Percentiles rank a stretch among this genome's conserved stretches.
phyloP scores from a whole-genome alignment of 148 eudicot species.

The Camellia japonica region DNA sequence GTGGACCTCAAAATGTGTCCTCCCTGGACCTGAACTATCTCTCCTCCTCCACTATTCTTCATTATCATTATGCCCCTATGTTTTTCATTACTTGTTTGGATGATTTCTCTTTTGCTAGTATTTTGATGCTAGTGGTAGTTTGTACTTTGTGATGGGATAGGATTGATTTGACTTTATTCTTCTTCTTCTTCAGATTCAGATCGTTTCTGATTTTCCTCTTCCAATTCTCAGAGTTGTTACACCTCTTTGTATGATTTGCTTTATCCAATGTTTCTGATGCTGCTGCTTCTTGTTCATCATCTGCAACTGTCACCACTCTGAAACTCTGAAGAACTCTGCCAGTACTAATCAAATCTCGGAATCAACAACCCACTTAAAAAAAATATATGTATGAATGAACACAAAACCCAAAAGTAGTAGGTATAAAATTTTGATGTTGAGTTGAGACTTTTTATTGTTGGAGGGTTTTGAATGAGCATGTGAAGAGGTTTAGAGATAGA shows the following conservation, averaged over 20 bases:
- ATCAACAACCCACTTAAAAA: background rate
- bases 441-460: background rate
- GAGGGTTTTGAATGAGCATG: background rate
- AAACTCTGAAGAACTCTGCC: slow-evolving; percentile 14
- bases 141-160: background rate
- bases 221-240: background rate
- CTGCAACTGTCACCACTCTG: background rate
- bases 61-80: background rate
- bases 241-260: background rate
- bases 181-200: background rate
- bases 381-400: background rate
- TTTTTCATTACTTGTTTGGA: background rate
- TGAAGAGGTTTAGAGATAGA: background rate
- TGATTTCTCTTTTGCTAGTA: background rate
- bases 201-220: background rate
- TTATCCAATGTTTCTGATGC: background rate
- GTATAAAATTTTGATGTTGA: background rate
- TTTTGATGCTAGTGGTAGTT: background rate
- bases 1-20: slow-evolving; percentile 46
- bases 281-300: background rate
- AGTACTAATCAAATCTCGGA: background rate
- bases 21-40: slow-evolving; percentile 44
- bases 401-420: background rate
- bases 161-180: background rate
- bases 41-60: slow-evolving; percentile 22